Evolutionary conservation across 805 yeast species (phyloP).

Genomic region (Kregervanrija fluxuum): DNA sequence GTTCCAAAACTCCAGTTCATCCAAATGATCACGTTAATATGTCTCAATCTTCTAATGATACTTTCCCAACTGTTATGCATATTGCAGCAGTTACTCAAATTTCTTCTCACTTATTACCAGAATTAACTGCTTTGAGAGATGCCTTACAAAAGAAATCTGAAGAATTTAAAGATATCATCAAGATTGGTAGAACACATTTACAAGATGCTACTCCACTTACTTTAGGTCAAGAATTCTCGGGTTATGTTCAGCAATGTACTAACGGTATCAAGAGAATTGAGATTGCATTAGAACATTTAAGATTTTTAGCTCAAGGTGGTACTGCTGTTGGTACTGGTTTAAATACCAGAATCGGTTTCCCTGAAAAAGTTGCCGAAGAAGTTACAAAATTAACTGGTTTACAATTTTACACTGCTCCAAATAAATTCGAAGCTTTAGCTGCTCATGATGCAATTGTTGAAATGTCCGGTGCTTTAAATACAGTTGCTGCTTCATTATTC

Average conservation of each 20-base stretch:
- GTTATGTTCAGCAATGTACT: conserved; percentile 88
- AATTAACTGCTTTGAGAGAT: conserved; percentile 67
- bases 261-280: conserved; percentile 88
- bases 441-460: conserved; percentile 98
- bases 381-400: conserved; percentile 83
- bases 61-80: conserved; percentile 99
- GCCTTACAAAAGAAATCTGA: conserved; percentile 71
- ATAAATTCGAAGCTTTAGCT: conserved; percentile 97
- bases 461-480: conserved; percentile 95
- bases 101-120: conserved; percentile 67
- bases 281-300: conserved; percentile 64
- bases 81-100: conserved; percentile 96
- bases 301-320: conserved; percentile 95
- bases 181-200: conserved; percentile 97
- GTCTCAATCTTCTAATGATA: conserved; percentile 98
- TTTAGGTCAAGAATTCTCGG: conserved; percentile 95
- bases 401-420: conserved; percentile 90
- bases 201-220: conserved; percentile 99
- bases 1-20: conserved; percentile 91
- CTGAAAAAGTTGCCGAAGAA: conserved; percentile 76
- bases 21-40: conserved; percentile 98
- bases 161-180: conserved; percentile 85
- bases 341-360: conserved; percentile 89
- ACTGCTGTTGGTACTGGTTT: conserved; percentile 99
- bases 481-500: conserved; percentile 86